Evolutionary conservation across 306 rosid genomes (phyloP), one percentile per base, ranked within the genome.

Genomic region (Vicia villosa): DNA sequence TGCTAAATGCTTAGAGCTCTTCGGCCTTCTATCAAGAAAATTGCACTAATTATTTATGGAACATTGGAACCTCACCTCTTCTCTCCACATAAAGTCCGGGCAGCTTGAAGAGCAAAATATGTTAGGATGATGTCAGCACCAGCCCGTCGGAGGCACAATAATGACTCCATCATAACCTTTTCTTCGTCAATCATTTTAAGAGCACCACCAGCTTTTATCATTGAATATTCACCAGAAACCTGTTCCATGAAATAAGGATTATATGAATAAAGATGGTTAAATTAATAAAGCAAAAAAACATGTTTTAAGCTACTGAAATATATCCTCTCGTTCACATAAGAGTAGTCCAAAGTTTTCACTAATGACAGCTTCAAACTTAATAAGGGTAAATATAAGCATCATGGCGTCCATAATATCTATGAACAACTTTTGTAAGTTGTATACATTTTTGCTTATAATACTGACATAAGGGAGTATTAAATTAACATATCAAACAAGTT

Each of bases 151-250:
- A 94, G 89, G 75, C 99, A 91, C 86, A 94, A 16, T 19, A 94
- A 72, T 4, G 99, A 94, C 65, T 94, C 99, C 91, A 95, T 65
- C 99, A 95, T 91, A 46, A 95, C 99, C 72, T 76, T 86, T 64
- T 95, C 91, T 79, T 95, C 99, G 1, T 91, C 99, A 24, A 91
- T 89, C 99, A 89, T 91, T 77, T 89, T 87, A 2, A 89, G 91
- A 17, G 86, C 86, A 26, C 88, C 96, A 2, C 88, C 96, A 7
- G 96, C 99, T 80, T 95, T 91, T 70, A 91, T 91, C 96, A 91
- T 95, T 2, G 99, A 88, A 63, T 91, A 95, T 74, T 91, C 97
- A n/a, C 99, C 99, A 20, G 99, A 95, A 58, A 95, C 99, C 99
- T 95, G 38, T 61, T 42, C 20, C 54, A 63, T 22, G 12, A 68